These are phyloP conservation scores for Chlamydomonas eustigma DNA, from an alignment of 139 green algal species.

Conservation along the genomic window DNA sequence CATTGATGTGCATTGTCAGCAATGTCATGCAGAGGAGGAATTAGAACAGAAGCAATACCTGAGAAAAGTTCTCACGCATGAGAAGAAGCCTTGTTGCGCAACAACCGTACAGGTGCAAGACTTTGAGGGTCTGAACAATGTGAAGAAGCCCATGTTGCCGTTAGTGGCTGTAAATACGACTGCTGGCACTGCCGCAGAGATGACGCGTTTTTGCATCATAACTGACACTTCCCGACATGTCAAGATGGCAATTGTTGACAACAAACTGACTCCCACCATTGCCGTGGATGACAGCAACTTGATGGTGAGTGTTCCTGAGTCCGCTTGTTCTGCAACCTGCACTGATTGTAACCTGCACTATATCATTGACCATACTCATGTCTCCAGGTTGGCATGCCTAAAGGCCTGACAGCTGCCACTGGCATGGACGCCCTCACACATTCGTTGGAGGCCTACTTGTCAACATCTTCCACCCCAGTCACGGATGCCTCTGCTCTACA, in stretches of 20 bases:
- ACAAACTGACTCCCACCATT: background rate
- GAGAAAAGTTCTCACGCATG: no score
- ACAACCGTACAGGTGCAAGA: background rate
- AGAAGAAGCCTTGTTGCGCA: no score
- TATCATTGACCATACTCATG: no score
- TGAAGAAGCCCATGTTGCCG: background rate
- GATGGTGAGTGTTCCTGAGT: background rate
- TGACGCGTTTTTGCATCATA: background rate
- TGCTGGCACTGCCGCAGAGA: background rate
- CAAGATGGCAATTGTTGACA: constrained; percentile 1
- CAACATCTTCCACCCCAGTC: background rate
- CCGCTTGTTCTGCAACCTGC: no score
- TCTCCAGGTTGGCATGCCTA: background rate
- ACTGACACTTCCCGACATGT: background rate
- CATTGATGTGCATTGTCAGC: no score
- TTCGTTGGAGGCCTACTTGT: background rate
- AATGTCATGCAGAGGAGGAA: no score
- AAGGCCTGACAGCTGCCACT: background rate
- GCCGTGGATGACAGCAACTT: background rate
- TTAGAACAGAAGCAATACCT: no score
- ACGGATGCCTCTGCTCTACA: background rate
- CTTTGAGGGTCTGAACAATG: constrained; percentile 1
- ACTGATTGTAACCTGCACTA: no score
- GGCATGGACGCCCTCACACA: background rate
- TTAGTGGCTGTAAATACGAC: background rate